A percentile compares a stretch with the other conserved stretches of the same genome.
These are phyloP conservation scores for Rhynchospora tenuis DNA, from an alignment of 176 grass and related monocot species.

Conservation along the genomic window DNA sequence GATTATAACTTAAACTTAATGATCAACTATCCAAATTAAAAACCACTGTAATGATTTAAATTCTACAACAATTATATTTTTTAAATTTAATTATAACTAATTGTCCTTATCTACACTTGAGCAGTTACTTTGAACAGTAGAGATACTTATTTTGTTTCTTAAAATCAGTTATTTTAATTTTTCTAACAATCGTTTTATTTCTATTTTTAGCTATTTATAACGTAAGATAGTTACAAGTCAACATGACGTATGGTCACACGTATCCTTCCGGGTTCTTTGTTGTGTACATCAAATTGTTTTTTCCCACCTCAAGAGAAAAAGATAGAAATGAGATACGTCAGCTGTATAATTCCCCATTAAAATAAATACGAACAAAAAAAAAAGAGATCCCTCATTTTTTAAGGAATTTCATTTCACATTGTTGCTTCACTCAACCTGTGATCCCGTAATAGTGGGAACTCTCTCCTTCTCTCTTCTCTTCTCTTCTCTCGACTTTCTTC, in stretches of 20 bases:
- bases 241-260: neutral
- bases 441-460: neutral
- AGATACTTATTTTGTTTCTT: too few species aligned
- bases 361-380: neutral
- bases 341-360: conserved; percentile 10
- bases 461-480: neutral
- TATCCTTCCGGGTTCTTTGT: neutral
- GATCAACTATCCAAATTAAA: too few species aligned
- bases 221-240: neutral
- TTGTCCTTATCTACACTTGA: neutral
- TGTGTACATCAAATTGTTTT: neutral
- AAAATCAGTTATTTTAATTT: neutral
- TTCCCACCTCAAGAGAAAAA: neutral
- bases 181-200: neutral
- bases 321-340: conserved; percentile 11
- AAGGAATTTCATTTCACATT: conserved; percentile 11
- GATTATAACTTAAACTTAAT: too few species aligned
- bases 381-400: neutral
- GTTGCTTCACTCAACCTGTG: conserved; percentile 23
- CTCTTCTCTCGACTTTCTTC: neutral
- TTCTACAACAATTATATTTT: too few species aligned
- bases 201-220: neutral
- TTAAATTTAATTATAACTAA: too few species aligned
- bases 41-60: too few species aligned
- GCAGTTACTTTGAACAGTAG: neutral